phyloP scores from a whole-genome alignment of 805 yeast genomes.

The Starmerella ratchasimensis region DNA sequence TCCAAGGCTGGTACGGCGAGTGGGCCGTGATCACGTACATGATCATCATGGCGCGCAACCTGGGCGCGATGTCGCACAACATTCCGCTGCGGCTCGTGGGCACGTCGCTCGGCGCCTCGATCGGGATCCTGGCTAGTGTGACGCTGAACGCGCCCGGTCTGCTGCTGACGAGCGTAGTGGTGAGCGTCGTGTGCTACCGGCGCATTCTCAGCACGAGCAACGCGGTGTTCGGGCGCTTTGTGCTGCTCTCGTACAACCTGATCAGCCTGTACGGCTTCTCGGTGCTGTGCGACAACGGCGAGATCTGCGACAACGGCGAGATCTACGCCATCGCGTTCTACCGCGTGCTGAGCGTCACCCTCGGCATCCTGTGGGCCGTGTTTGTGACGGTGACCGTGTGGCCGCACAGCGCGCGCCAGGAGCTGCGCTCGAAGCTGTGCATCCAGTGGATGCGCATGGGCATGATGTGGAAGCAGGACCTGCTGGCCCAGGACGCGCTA shows the following conservation, averaged over 20 bases:
- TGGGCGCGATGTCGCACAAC: slow-evolving; percentile 75
- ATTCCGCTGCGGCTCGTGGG: slow-evolving; percentile 42
- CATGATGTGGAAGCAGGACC: slow-evolving; percentile 65
- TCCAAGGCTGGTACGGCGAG: slow-evolving; percentile 60
- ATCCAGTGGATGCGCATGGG: slow-evolving; percentile 71
- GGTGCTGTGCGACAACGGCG: slow-evolving; percentile 37
- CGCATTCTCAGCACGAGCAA: slow-evolving; percentile 43
- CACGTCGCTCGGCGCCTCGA: slow-evolving; percentile 54
- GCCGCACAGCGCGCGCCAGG: slow-evolving; percentile 63
- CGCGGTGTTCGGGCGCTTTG: slow-evolving; percentile 35
- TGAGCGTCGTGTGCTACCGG: slow-evolving; percentile 32
- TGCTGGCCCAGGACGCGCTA: slow-evolving; percentile 32
- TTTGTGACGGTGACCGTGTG: slow-evolving; percentile 49
- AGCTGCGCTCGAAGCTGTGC: slow-evolving; percentile 51
- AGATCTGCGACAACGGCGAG: slow-evolving; percentile 48
- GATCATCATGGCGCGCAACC: slow-evolving; percentile 70
- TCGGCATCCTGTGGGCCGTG: slow-evolving; percentile 69
- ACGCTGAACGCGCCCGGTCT: slow-evolving; percentile 28
- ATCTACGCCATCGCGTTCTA: slow-evolving; percentile 74
- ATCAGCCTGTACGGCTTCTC: slow-evolving; percentile 67
- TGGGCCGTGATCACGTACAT: slow-evolving; percentile 77
- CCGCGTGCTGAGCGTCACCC: slow-evolving; percentile 54
- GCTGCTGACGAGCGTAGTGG: slow-evolving; percentile 34
- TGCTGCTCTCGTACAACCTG: slow-evolving; percentile 60
- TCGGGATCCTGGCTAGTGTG: slow-evolving; percentile 42